Conservation (phyloP, 1,284 basidiomycete species). For the Volvariella volvacea region DNA sequence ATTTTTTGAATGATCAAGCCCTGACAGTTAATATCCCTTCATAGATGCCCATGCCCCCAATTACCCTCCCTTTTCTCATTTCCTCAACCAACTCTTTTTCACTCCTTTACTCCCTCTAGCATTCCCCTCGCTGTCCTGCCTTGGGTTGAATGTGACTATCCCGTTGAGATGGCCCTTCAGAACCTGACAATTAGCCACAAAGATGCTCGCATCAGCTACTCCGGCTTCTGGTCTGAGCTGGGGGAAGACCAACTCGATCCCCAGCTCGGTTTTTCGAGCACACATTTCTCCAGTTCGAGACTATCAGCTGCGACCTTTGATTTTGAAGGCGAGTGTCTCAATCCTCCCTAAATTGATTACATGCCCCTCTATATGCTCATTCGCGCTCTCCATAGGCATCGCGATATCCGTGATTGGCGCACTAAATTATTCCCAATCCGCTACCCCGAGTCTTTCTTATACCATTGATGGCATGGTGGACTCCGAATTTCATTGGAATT, state of each 20-base stretch:
- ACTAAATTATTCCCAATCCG: neutral
- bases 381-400: conserved; percentile 7
- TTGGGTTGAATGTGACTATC: conserved; percentile 4
- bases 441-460: conserved; percentile 8
- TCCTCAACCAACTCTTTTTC: neutral
- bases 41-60: neutral
- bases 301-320: conserved; percentile 8
- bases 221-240: conserved; percentile 3
- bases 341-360: neutral
- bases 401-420: conserved; percentile 11
- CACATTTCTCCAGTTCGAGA: neutral
- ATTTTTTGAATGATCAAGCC: neutral
- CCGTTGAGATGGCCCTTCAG: neutral
- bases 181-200: conserved; percentile 3
- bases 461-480: conserved; percentile 13
- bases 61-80: neutral
- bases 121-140: neutral
- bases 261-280: neutral
- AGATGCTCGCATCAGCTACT: conserved; percentile 2
- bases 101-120: neutral
- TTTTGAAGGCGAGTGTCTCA: conserved; percentile 5
- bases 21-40: neutral
- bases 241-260: neutral
- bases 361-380: neutral
- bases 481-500: conserved; percentile 9